Evolutionary conservation across 2,329 filamentous ascomycete genomes (phyloP).

Genomic region (Xylaria multiplex): DNA sequence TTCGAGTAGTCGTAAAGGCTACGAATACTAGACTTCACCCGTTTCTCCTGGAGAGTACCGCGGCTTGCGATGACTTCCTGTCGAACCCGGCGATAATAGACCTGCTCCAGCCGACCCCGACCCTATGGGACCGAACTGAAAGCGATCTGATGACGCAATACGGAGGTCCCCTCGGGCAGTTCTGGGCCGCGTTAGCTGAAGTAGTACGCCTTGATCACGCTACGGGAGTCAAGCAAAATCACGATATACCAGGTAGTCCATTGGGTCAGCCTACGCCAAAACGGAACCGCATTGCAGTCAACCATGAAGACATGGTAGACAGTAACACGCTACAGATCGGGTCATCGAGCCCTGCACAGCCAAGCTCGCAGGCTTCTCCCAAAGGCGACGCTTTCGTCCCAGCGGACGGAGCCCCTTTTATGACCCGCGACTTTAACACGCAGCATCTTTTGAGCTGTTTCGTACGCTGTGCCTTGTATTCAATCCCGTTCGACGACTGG

Average conservation of each 20-base stretch:
- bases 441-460: not conserved
- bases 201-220: too few relatives aligned
- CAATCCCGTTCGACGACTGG: not conserved
- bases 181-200: not conserved
- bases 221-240: too few relatives aligned
- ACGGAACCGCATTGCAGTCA: conserved; percentile 1
- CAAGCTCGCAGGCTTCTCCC: not conserved
- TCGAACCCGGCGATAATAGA: not conserved
- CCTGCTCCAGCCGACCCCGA: not conserved
- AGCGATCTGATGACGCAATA: not conserved
- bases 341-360: not conserved
- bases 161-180: conserved; percentile 1
- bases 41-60: not conserved
- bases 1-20: not conserved
- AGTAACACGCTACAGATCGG: not conserved
- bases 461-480: not conserved
- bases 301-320: not conserved
- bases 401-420: not conserved
- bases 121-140: not conserved
- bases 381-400: not conserved
- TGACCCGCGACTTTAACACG: not conserved
- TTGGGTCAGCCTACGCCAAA: not conserved
- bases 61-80: not conserved
- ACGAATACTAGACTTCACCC: not conserved
- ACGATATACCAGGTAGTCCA: not conserved